These are phyloP conservation scores for Colletotrichum noveboracense DNA, from an alignment of 2,329 filamentous ascomycete species.

Conservation along the genomic window DNA sequence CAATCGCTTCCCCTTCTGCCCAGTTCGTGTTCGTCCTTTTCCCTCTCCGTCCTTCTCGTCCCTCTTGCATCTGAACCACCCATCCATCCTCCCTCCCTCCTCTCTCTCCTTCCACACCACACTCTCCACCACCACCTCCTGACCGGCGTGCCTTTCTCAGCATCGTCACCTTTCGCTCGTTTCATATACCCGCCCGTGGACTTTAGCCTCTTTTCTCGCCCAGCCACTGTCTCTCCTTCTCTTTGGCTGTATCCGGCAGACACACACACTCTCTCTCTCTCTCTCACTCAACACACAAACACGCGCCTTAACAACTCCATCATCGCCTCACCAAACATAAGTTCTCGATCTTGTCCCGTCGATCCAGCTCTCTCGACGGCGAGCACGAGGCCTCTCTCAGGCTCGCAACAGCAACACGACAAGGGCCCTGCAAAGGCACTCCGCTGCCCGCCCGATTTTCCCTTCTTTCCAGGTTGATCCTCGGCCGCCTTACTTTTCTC, in stretches of 20 bases:
- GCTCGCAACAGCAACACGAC: slow-evolving; percentile 6
- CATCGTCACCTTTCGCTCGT: slow-evolving; percentile 27
- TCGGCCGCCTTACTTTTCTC: slow-evolving; percentile 50
- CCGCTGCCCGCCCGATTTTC: slow-evolving; percentile 28
- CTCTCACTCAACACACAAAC: slow-evolving; percentile 1
- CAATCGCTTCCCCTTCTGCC: slow-evolving; percentile 22
- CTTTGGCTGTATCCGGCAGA: slow-evolving; percentile 21
- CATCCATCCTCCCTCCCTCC: slow-evolving; percentile 8
- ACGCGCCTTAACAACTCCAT: neutral
- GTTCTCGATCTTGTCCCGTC: neutral
- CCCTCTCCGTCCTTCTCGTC: slow-evolving; percentile 10
- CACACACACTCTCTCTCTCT: neutral
- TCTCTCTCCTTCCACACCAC: slow-evolving; percentile 8
- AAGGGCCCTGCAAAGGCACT: slow-evolving; percentile 26
- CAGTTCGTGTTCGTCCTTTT: slow-evolving; percentile 21
- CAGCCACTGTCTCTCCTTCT: slow-evolving; percentile 25
- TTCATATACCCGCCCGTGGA: slow-evolving; percentile 29
- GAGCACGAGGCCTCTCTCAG: slow-evolving; percentile 2
- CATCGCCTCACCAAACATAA: slow-evolving; percentile 1
- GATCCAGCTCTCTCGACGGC: neutral
- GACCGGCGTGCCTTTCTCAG: slow-evolving; percentile 23
- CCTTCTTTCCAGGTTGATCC: slow-evolving; percentile 65
- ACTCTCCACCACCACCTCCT: slow-evolving; percentile 16
- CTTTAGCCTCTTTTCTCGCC: slow-evolving; percentile 22
- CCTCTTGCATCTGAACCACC: slow-evolving; percentile 5